Evolutionary conservation across 257 asterid genomes (phyloP).

Genomic region (Paraleonurus japonicus): DNA sequence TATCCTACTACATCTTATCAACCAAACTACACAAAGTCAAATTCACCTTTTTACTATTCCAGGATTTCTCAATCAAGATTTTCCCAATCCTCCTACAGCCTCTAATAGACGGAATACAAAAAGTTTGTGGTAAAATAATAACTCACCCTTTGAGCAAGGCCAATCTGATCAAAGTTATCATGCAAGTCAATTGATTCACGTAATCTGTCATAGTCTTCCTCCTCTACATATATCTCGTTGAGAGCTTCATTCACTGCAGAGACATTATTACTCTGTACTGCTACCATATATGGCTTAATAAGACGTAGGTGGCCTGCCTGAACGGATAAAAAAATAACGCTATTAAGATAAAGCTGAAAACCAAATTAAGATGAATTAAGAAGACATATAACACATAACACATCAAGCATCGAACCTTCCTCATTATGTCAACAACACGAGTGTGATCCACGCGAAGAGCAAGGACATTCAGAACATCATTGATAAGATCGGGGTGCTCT

Average conservation of each 20-base stretch:
- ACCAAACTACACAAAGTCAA: too few species aligned
- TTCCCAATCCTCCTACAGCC: too few species aligned
- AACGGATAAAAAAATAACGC: constrained; percentile 21
- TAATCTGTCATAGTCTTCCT: constrained; percentile 88
- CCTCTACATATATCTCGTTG: constrained; percentile 89
- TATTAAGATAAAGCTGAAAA: constrained; percentile 10
- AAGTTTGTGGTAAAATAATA: not conserved
- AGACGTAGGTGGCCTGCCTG: constrained; percentile 94
- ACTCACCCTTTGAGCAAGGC: constrained; percentile 85
- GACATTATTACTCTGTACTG: constrained; percentile 91
- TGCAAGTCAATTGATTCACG: constrained; percentile 88
- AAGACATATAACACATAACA: not conserved
- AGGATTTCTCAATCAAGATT: too few species aligned
- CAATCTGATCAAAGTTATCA: constrained; percentile 89
- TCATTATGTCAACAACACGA: constrained; percentile 93
- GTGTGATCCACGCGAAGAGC: constrained; percentile 95
- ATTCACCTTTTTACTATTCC: too few species aligned
- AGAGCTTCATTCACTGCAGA: constrained; percentile 94
- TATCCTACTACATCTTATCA: too few species aligned
- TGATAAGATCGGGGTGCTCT: constrained; percentile 95
- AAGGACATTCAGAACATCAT: constrained; percentile 88
- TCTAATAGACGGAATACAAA: not conserved
- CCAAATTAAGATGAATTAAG: not conserved
- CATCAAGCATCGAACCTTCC: constrained; percentile 51
- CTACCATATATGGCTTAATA: constrained; percentile 92